These are phyloP conservation scores for Cladosporium sp. DNA, from an alignment of 2,329 filamentous ascomycete genomes.

Conservation along the genomic window DNA sequence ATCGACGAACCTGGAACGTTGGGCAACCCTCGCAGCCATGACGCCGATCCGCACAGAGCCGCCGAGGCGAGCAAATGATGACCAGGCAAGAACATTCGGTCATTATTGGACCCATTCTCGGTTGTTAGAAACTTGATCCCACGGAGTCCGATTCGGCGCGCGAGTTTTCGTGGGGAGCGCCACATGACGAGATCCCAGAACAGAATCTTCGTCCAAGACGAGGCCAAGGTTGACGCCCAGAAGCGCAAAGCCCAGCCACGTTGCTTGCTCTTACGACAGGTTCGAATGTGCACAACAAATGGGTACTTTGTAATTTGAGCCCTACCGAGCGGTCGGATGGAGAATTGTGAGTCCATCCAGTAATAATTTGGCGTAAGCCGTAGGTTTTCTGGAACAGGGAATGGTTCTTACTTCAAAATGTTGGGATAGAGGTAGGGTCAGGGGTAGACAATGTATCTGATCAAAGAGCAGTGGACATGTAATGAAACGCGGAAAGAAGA, in stretches of 20 bases:
- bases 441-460: too few species aligned
- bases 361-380: too few species aligned
- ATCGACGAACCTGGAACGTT: neutral
- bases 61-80: neutral
- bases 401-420: too few species aligned
- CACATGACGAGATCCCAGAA: constrained; percentile 1
- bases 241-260: neutral
- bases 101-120: neutral
- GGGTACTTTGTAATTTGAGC: too few species aligned
- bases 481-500: too few species aligned
- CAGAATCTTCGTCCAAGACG: neutral
- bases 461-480: too few species aligned
- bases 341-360: too few species aligned
- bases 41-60: neutral
- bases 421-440: too few species aligned
- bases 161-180: neutral
- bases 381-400: too few species aligned
- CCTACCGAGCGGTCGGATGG: too few species aligned
- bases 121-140: too few species aligned
- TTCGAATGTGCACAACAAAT: neutral
- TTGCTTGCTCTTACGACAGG: constrained; percentile 9
- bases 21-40: neutral
- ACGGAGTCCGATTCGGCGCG: too few species aligned
- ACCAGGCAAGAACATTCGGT: neutral
- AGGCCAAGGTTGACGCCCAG: constrained; percentile 1